Conservation (phyloP, 2,329 filamentous ascomycete species). For the Aspergillus chevalieri region DNA sequence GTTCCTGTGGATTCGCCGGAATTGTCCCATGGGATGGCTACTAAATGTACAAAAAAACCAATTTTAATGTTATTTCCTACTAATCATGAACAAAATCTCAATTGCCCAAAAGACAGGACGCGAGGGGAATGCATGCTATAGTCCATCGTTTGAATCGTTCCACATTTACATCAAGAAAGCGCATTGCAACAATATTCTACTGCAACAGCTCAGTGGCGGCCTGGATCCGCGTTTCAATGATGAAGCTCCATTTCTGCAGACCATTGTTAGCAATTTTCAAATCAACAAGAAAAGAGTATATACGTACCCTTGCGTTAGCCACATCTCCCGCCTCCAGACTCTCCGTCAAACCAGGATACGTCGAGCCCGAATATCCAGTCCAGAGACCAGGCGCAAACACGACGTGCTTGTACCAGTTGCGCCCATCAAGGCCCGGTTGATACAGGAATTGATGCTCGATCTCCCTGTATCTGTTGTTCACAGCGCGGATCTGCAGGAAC, state of each 20-base stretch:
- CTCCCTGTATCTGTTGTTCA: slow-evolving; percentile 77
- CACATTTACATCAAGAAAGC: too few species aligned
- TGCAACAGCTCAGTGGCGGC: slow-evolving; percentile 26
- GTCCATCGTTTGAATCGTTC: too few species aligned
- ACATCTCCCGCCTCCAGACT: slow-evolving; percentile 49
- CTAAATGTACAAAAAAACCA: too few species aligned
- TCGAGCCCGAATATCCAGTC: slow-evolving; percentile 80
- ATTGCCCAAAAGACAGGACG: too few species aligned
- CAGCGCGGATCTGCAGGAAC: slow-evolving; percentile 55
- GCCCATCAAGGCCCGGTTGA: slow-evolving; percentile 66
- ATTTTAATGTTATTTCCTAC: too few species aligned
- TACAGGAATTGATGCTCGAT: slow-evolving; percentile 78
- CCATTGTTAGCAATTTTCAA: slow-evolving; percentile 5
- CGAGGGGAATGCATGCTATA: too few species aligned
- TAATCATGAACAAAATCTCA: too few species aligned
- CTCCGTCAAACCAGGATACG: slow-evolving; percentile 60
- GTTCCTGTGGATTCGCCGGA: too few species aligned
- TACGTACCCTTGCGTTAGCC: slow-evolving; percentile 47
- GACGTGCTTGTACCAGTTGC: slow-evolving; percentile 90
- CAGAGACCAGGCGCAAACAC: slow-evolving; percentile 87
- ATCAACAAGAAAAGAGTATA: background rate
- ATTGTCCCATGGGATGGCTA: too few species aligned
- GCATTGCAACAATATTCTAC: slow-evolving; percentile 6
- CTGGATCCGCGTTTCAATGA: slow-evolving; percentile 32
- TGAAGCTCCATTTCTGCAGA: slow-evolving; percentile 35